Percentiles rank a stretch among this genome's conserved stretches.
These are phyloP conservation scores for Cutaneotrichosporon spelunceum DNA, from an alignment of 1,284 basidiomycete genomes.

Conservation along the genomic window DNA sequence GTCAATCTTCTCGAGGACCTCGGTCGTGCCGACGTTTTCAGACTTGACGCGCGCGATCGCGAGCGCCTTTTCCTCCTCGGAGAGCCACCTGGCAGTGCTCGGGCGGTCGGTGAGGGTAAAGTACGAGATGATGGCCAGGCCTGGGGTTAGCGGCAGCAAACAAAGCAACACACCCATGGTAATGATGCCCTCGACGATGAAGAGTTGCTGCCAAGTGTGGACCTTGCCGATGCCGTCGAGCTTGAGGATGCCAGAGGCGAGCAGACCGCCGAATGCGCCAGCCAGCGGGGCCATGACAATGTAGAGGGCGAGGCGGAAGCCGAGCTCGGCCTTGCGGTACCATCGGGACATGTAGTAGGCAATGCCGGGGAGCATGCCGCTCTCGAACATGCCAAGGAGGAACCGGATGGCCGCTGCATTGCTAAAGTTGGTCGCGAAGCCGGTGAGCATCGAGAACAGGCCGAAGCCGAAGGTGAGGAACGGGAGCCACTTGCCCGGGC, in stretches of 20 bases:
- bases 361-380: constrained; percentile 29
- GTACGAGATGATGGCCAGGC: constrained; percentile 21
- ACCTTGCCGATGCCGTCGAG: constrained; percentile 16
- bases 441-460: constrained; percentile 23
- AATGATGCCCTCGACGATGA: constrained; percentile 25
- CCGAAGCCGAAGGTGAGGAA: constrained; percentile 24
- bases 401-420: constrained; percentile 35
- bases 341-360: constrained; percentile 27
- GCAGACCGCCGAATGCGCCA: constrained; percentile 24
- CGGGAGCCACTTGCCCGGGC: constrained; percentile 20
- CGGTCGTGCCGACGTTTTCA: constrained; percentile 44
- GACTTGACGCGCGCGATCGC: constrained; percentile 39
- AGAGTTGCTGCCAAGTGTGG: constrained; percentile 24
- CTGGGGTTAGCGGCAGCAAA: background rate
- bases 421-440: constrained; percentile 30
- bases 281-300: constrained; percentile 22
- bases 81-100: constrained; percentile 29
- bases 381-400: constrained; percentile 31
- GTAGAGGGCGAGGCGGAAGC: constrained; percentile 25
- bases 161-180: constrained; percentile 16
- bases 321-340: constrained; percentile 26
- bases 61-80: constrained; percentile 28
- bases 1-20: constrained; percentile 39
- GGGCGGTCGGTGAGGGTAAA: constrained; percentile 45
- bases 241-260: constrained; percentile 24